Evolutionary conservation across 306 rosid genomes (phyloP).

Genomic region (Citrullus colocynthis): DNA sequence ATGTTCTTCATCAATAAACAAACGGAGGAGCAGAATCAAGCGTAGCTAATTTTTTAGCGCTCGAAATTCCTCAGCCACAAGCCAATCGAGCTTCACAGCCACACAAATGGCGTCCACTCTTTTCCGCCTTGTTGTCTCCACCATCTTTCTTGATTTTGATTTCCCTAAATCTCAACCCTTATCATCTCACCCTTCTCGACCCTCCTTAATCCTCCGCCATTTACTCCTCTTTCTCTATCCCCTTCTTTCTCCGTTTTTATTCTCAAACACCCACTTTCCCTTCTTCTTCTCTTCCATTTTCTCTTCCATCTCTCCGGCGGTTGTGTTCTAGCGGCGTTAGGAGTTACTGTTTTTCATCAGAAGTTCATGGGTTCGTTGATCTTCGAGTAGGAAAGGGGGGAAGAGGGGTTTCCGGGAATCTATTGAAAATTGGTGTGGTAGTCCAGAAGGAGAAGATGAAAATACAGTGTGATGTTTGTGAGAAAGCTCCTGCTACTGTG

Average conservation of each 20-base stretch:
- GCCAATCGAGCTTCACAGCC: constrained; percentile 11
- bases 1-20: neutral
- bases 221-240: constrained; percentile 8
- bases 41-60: neutral
- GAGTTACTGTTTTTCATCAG: neutral
- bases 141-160: constrained; percentile 1
- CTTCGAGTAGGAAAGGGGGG: neutral
- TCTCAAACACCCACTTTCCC: neutral
- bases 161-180: constrained; percentile 16
- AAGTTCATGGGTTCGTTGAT: neutral
- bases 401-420: neutral
- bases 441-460: constrained; percentile 33
- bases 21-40: neutral
- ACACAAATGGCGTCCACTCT: constrained; percentile 16
- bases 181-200: constrained; percentile 11
- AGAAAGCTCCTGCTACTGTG: constrained; percentile 84
- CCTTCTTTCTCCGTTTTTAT: neutral
- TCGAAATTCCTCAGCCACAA: neutral
- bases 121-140: neutral
- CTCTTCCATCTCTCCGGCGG: neutral
- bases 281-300: neutral
- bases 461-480: constrained; percentile 97
- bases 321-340: neutral
- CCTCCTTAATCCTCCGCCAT: constrained; percentile 20
- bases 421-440: neutral